Percentiles rank a stretch among this genome's conserved stretches.
Conservation (phyloP, 148 eudicot species). For the Rhododendron kiyosumense region DNA sequence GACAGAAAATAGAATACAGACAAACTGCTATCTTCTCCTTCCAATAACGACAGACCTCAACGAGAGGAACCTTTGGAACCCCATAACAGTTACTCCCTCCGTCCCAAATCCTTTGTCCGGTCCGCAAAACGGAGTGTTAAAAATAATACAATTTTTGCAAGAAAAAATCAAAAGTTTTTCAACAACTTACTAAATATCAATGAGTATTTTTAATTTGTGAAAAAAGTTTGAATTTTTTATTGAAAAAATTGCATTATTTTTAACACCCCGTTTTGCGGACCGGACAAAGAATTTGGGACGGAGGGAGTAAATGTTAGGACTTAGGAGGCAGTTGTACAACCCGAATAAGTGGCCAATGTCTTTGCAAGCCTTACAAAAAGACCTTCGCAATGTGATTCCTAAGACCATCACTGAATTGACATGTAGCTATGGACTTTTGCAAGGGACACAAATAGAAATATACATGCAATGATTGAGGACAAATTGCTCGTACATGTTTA, state of each 20-base stretch:
- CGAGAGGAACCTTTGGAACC: neutral
- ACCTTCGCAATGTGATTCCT: neutral
- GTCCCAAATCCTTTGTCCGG: no score
- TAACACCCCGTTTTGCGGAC: no score
- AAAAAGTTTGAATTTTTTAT: no score
- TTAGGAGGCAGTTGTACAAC: neutral
- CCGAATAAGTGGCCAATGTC: neutral
- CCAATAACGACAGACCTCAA: neutral
- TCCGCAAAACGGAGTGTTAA: no score
- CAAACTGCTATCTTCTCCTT: neutral
- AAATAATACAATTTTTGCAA: no score
- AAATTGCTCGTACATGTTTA: neutral
- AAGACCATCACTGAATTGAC: neutral
- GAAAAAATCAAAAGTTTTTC: no score
- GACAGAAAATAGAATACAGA: neutral
- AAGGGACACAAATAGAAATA: neutral
- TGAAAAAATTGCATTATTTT: no score
- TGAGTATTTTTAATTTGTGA: no score
- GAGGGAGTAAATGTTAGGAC: neutral
- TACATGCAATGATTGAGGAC: neutral
- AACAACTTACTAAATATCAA: no score
- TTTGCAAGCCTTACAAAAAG: neutral
- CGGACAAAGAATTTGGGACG: no score
- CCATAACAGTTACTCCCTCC: neutral
- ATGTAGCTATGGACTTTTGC: neutral